Base-by-base conservation (phyloP, 2,329 filamentous ascomycete species). In the Aspergillus quadrilineatus region DNA sequence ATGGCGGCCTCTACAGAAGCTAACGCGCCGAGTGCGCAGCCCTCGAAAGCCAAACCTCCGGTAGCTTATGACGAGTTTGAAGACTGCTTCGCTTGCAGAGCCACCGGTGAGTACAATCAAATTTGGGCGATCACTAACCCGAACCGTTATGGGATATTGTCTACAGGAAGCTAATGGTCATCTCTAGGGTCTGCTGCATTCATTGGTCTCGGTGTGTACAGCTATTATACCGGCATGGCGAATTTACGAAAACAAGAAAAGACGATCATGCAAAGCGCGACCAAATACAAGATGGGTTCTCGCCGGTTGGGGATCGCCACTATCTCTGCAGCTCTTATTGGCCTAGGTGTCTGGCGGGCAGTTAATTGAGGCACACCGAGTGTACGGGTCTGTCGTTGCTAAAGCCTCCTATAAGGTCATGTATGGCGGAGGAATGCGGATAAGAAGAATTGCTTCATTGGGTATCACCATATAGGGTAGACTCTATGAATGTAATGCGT, bases 191-290 rank as follows among this genome's bases (percentile, higher is more conserved):
- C 88, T 67, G 82, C 85, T 39, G 88, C 89, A 1, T 91, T 94
- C 61, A 78, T 90, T 55, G 88, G 88, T 1, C 83, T 93, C 14
- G 89, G 86, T 3, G 85, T 81, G 1, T 94, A 92, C 75, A 92
- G 86, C 72, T 92, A 92, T 75, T 79, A 85, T 59, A 89, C 88
- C 3, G 90, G 90, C 56, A 88, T 86, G 73, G 78, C 79, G 50
- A 89, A 92, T 72, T 82, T 94, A 30, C 81, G 85, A 65, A 79
- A 81, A 65, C 87, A 90, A 70, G 80, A 82, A 59, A 67, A 70
- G 51, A 65, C 67, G 58, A 90, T 92, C 60, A 74, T 90, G 57
- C 79, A 83, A 68, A 89, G 87, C 75, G 83, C 84, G 46, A 88
- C 87, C 28, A 81, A 85, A 64, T 87, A 92, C 67, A 88, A 89